Evolutionary conservation across 257 asterid genomes (phyloP), one percentile per base, ranked within the genome.

Genomic region (Coffea eugenioides): DNA sequence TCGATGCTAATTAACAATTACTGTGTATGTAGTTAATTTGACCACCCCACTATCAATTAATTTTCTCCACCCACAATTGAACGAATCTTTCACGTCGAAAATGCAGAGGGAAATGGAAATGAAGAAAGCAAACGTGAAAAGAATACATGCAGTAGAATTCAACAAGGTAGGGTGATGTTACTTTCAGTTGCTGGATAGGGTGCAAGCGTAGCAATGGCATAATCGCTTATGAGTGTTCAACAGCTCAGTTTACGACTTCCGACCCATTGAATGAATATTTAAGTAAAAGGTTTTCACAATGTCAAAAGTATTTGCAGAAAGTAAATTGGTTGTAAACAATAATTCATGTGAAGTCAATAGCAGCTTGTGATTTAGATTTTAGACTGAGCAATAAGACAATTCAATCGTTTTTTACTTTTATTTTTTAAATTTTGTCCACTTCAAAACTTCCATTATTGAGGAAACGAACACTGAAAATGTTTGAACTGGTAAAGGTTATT

Each of bases 271-370:
- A 39, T 77, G 66, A 66, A 66, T 77, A 66, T 77, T 77, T 68
- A 78, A 54, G 59, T 48, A 69, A 78, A 78, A n/a, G 31, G 59
- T 64, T 79, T 79, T 62, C 77, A 65, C 41, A 79, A 79, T 80
- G 82, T 73, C 82, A 79, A 73, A 72, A 79, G 82, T 61, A 65
- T 25, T 79, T 6, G 48, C 4, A 43, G 59, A 70, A 71, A 61
- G 65, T 66, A 79, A 79, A 43, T 48, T 31, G 54, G 13, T 64
- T 49, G 67, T 66, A 14, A 49, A 77, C 49, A 77, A 66, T 67
- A 31, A 34, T 49, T 67, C 54, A 49, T 31, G 27, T 77, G 51
- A 77, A 43, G 80, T 77, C 74, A 77, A 66, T 65, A 65, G 14
- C 62, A 80, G 15, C 67, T 77, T 77, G 34, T 31, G 1, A 61